Percentiles rank a stretch among this genome's conserved stretches.
These are phyloP conservation scores for Russula abietina DNA, from an alignment of 768 basidiomycete species.

Conservation along the genomic window DNA sequence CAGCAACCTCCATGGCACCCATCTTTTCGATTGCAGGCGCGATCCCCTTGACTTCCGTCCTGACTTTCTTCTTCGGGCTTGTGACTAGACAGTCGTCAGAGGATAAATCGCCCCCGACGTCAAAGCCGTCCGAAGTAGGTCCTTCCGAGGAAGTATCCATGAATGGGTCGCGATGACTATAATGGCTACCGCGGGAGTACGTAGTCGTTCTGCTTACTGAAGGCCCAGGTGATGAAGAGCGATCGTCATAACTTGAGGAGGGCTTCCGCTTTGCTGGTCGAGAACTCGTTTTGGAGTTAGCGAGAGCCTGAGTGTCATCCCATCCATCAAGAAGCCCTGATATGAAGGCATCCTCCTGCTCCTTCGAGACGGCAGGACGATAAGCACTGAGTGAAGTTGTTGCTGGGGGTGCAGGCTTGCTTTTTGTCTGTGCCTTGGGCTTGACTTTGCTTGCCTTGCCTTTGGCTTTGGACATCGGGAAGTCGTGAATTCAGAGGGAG, in stretches of 20 bases:
- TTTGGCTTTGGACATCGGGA: slow-evolving; percentile 27
- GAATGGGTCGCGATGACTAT: slow-evolving; percentile 24
- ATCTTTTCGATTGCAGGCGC: slow-evolving; percentile 54
- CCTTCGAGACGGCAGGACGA: slow-evolving; percentile 64
- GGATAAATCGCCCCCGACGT: slow-evolving; percentile 26
- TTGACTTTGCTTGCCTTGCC: slow-evolving; percentile 39
- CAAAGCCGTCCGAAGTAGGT: slow-evolving; percentile 28
- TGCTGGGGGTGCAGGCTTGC: slow-evolving; percentile 40
- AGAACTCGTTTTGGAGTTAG: slow-evolving; percentile 32
- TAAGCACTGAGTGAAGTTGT: slow-evolving; percentile 73
- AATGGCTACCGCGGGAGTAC: background rate
- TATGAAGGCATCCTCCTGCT: slow-evolving; percentile 89
- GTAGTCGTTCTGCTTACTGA: slow-evolving; percentile 16
- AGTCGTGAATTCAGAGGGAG: slow-evolving; percentile 16
- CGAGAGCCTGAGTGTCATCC: slow-evolving; percentile 43
- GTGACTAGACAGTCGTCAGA: slow-evolving; percentile 57
- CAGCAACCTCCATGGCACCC: slow-evolving; percentile 53
- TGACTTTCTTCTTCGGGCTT: slow-evolving; percentile 67
- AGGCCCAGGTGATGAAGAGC: slow-evolving; percentile 27
- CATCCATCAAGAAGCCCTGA: slow-evolving; percentile 67
- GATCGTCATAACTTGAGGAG: slow-evolving; percentile 35
- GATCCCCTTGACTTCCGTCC: slow-evolving; percentile 40
- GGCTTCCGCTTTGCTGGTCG: slow-evolving; percentile 64
- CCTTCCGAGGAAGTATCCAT: slow-evolving; percentile 32
- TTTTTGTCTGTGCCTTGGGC: slow-evolving; percentile 42